Evolutionary conservation across 1,284 basidiomycete species (phyloP).

Genomic region (Stygiomarasmius scandens): DNA sequence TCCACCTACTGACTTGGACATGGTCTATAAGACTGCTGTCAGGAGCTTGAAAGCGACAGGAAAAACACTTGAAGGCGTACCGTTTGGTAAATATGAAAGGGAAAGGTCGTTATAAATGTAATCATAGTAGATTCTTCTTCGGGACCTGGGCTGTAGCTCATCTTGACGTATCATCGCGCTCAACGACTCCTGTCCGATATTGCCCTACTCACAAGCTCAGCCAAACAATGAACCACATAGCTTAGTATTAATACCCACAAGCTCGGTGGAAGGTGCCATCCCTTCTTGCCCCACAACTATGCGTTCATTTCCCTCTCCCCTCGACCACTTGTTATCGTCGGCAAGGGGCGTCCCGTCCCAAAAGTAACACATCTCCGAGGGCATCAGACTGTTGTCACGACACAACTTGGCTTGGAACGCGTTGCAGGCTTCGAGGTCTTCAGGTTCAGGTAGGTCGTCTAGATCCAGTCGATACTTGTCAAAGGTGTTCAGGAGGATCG

Average conservation of each 20-base stretch:
- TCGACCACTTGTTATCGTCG: conserved; percentile 6
- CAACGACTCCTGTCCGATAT: conserved; percentile 66
- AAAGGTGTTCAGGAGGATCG: conserved; percentile 46
- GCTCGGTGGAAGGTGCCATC: conserved; percentile 22
- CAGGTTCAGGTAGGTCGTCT: conserved; percentile 55
- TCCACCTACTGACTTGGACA: conserved; percentile 59
- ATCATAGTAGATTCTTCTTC: conserved; percentile 55
- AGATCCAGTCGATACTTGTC: conserved; percentile 52
- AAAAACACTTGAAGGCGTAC: conserved; percentile 32
- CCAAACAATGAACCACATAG: conserved; percentile 12
- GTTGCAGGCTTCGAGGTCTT: conserved; percentile 45
- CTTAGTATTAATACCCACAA: conserved; percentile 31
- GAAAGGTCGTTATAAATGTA: conserved; percentile 42
- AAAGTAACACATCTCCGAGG: conserved; percentile 13
- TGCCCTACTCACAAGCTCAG: conserved; percentile 43
- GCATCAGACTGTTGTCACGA: conserved; percentile 35
- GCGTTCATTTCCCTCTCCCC: neutral
- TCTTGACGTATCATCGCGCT: conserved; percentile 71
- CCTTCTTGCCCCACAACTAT: neutral
- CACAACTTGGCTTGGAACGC: conserved; percentile 52
- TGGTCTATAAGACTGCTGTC: conserved; percentile 44
- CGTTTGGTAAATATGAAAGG: conserved; percentile 51
- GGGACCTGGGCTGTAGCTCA: conserved; percentile 55
- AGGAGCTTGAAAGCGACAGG: neutral
- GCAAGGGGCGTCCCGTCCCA: conserved; percentile 8